Conservation (phyloP, 1,284 basidiomycete species). For the Cryptococcus sp. region DNA sequence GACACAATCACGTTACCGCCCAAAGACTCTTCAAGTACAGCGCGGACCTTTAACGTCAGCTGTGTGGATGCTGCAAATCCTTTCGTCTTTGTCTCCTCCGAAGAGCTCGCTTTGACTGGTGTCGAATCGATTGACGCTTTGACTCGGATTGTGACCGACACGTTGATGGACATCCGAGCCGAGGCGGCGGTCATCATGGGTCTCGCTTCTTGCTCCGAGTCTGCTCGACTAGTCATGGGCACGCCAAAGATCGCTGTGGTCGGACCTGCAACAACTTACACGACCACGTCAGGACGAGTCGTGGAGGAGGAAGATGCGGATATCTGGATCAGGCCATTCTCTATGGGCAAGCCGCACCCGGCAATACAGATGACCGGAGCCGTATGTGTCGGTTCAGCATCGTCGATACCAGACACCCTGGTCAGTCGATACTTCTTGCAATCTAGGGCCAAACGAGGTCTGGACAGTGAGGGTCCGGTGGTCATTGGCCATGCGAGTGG, state of each 20-base stretch:
- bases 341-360: slow-evolving; percentile 66
- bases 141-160: slow-evolving; percentile 31
- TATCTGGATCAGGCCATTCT: slow-evolving; percentile 59
- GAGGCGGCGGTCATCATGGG: slow-evolving; percentile 59
- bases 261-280: slow-evolving; percentile 38
- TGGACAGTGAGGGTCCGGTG: slow-evolving; percentile 32
- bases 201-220: slow-evolving; percentile 56
- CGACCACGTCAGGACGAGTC: slow-evolving; percentile 13
- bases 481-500: slow-evolving; percentile 62
- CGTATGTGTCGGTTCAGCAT: slow-evolving; percentile 62
- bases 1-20: slow-evolving; percentile 49
- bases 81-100: slow-evolving; percentile 56
- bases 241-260: slow-evolving; percentile 68
- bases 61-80: slow-evolving; percentile 69
- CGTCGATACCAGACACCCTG: slow-evolving; percentile 53
- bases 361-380: slow-evolving; percentile 70
- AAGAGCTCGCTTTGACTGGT: slow-evolving; percentile 46
- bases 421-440: slow-evolving; percentile 49
- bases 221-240: slow-evolving; percentile 26
- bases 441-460: slow-evolving; percentile 12
- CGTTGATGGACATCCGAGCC: slow-evolving; percentile 56
- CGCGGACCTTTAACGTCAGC: slow-evolving; percentile 48
- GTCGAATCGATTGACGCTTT: slow-evolving; percentile 27
- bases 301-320: slow-evolving; percentile 47
- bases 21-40: slow-evolving; percentile 2